Base-by-base conservation (phyloP, 352 stramenopile species). In the Phytophthora nicotianae region DNA sequence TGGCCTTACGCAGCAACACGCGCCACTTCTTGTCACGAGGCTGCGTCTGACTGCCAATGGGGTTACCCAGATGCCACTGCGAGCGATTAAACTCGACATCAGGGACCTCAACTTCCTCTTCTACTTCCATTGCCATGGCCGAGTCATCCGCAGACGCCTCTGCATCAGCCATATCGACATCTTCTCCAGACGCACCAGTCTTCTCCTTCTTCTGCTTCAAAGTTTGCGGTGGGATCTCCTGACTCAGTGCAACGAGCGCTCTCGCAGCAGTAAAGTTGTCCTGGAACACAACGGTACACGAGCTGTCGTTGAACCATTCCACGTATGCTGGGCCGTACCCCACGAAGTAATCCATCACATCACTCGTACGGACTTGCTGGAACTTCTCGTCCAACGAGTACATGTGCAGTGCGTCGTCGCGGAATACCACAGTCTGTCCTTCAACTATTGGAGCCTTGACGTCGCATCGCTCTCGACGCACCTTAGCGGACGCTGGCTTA, bases 301-400 rank as follows among this genome's bases (percentile, higher is more conserved):
- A 83, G 42, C 81, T 91, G 72, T 95, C 84, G 72, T 95, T 93
- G 66, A 93, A 76, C 86, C 86, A 95, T 58, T 95, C 86, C 40
- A 95, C 83, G 69, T 95, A 95, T 19, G 83, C 90, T 13, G 86
- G 86, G 0, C 84, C 83, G 53, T 91, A 95, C 6, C 83, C 86
- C 0, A 70, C 59, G 54, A 95, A 95, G 48, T 93, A 95, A 37
- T 65, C 77, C 59, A 93, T 70, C 16, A 95, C 67, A 52, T 95
- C 86, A 52, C 70, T 90, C 43, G 84, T 93, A 38, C 86, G 83
- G 17, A 95, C 85, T 50, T 88, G 77, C 55, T 91, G 86, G 47
- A 93, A 93, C 17, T 77, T 75, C 2, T 90, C 77, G 54, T 93
- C 86, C 9, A 93, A 73, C 37, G 81, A 90, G 59, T 95, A 95